Base-by-base conservation (phyloP, 2,329 filamentous ascomycete genomes). In the Alternaria alternata region DNA sequence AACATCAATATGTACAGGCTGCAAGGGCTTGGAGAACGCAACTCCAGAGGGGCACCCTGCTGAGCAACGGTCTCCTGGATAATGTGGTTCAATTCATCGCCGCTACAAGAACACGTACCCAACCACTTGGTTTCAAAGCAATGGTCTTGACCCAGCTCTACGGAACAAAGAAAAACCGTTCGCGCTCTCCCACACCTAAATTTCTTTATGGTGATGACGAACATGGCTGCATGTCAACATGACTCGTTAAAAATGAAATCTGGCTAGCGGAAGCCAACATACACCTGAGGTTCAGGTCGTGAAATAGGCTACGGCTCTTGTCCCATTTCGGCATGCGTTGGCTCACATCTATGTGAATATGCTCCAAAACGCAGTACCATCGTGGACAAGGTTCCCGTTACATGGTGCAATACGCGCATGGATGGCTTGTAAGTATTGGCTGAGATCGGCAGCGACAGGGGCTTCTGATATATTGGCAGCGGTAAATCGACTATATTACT, bases 101-200 rank as follows among this genome's bases (percentile, higher is more conserved):
- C 26, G 22, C 34, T 20, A 28, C 24, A 11, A 34, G 11, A 22
- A 7, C 1, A 24, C 22, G 22, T 26, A 32, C 38, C 28, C 46
- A 22, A 22, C 18, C 18, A 20, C 36, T 51, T 20, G 36, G 44
- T 12, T 42, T 49, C 20, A 28, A 24, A 24, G 32, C 34, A 42
- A 28, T 20, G 42, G 28, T 20, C 28, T 26, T 20, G 30, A 30
- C 44, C 54, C 38, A 42, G 30, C 36, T 18, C 16, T 28, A 20
- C 22, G 46, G 54, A 51, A 56, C 54, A 56, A 56, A 56, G 54
- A n/a, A 56, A 42, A 7, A 32, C 28, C 20, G 4, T 34, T 34
- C 28, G 8, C 36, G 8, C 47, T 38, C 18, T 18, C 7, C 11
- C 36, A 32, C 41, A 12, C 20, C 38, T 8, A 28, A 20, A 18